phyloP scores from a whole-genome alignment of 169 alveolate genomes.

The Cryptosporidium sp. region DNA sequence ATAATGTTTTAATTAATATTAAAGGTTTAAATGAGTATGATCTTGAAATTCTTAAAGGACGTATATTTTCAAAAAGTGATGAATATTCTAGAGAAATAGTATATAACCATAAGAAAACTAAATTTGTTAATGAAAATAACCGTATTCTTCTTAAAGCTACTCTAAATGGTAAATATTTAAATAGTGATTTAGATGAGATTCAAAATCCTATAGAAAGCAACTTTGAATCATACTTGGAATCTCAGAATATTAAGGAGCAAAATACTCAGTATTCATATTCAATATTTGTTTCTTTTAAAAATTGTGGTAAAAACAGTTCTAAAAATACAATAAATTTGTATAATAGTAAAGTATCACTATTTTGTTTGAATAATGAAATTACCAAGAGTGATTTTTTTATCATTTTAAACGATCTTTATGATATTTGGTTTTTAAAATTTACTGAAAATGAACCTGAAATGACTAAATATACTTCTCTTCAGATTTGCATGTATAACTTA shows the following conservation, averaged over 20 bases:
- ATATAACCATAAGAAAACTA: not conserved
- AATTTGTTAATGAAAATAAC: not conserved
- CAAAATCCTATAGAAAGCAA: not conserved
- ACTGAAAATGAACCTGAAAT: not conserved
- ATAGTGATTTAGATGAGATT: not conserved
- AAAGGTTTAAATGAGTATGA: not conserved
- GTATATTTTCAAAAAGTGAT: not conserved
- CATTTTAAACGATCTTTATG: conserved; percentile 29
- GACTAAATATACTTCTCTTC: not conserved
- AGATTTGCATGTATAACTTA: conserved; percentile 10
- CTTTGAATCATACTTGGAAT: not conserved
- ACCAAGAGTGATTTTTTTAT: conserved; percentile 27
- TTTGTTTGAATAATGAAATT: conserved; percentile 21
- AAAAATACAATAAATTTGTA: conserved; percentile 11
- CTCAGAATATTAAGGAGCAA: not conserved
- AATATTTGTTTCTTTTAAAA: conserved; percentile 45
- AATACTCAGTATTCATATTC: not conserved
- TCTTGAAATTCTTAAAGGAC: not conserved
- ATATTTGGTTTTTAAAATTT: conserved; percentile 40
- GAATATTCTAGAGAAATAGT: not conserved
- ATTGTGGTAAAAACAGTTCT: not conserved
- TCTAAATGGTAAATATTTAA: not conserved
- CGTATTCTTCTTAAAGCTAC: not conserved
- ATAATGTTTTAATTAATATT: not conserved
- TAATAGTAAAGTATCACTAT: conserved; percentile 15